Base-by-base conservation (phyloP, 345 rosid species). In the Salix suchowensis region DNA sequence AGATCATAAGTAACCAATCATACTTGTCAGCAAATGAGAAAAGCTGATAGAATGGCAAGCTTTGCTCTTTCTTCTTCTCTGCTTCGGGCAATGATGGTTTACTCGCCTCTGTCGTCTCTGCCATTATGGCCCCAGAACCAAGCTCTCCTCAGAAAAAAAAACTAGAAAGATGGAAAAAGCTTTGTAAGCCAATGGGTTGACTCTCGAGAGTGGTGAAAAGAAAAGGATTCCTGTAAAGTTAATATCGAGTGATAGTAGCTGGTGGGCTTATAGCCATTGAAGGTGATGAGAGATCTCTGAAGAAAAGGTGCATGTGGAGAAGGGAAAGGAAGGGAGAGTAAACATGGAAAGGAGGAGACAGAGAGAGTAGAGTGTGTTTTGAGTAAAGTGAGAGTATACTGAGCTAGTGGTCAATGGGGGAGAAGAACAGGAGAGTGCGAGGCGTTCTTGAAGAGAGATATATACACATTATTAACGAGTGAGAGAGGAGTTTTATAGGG, bases 41-140 rank as follows among this genome's bases (percentile, higher is more conserved):
- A 74, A 96, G 97, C 82, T 89, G 89, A 76, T 81, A 89, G 85
- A 96, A 96, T 52, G 99, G 97, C 78, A 96, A 85, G 88, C 92
- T 96, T 74, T 92, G 94, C 66, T 96, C 97, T 86, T 92, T 93
- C 95, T 91, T 94, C 89, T 93, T 94, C 88, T 91, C 99, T 19
- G 92, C 97, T 55, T 96, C 98, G 1, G 92, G 97, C 68, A 87
- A 84, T 64, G 91, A 42, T 75, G 80, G 46, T 36, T 88, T 89
- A 1, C 85, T 91, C 0, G 86, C 42, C 62, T 92, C 97, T 34
- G 90, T 54, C 14, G 88, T n/a, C 52, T 94, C 98, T 13, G 97
- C 92, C 97, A 92, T 91, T 75, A 37, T 77, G 68, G 26, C 34
- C 23, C 37, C 26, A 28, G 6, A 66, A 54, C 78, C 73, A 55